Conservation (phyloP, 768 basidiomycete genomes). For the Neoboletus magnificus region DNA sequence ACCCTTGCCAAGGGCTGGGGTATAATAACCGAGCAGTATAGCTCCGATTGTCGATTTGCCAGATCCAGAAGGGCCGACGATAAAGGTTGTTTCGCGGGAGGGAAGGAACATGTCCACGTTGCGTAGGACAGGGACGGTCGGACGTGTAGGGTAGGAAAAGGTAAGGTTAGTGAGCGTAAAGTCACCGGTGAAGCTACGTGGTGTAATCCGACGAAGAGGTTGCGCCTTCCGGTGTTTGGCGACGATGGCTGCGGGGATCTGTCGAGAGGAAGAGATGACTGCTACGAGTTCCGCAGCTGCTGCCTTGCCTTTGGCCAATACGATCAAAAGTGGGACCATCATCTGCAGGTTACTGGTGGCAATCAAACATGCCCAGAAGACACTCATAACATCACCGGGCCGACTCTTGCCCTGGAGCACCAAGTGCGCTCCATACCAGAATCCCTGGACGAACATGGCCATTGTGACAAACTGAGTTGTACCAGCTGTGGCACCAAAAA, state of each 20-base stretch:
- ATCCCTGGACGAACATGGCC: conserved; percentile 93
- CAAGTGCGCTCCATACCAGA: conserved; percentile 92
- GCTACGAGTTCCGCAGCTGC: conserved; percentile 28
- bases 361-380: conserved; percentile 96
- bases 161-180: conserved; percentile 56
- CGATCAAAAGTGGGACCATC: conserved; percentile 78
- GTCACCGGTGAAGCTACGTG: conserved; percentile 65
- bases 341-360: conserved; percentile 85
- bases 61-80: conserved; percentile 75
- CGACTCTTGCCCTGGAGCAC: conserved; percentile 71
- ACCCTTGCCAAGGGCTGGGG: conserved; percentile 48
- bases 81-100: conserved; percentile 70
- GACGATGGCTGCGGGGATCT: conserved; percentile 28
- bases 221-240: conserved; percentile 14
- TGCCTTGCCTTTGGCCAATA: conserved; percentile 62
- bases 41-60: conserved; percentile 74
- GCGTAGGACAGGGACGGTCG: conserved; percentile 53
- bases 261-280: conserved; percentile 33
- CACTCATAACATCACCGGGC: conserved; percentile 86
- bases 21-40: conserved; percentile 71
- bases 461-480: conserved; percentile 79
- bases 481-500: conserved; percentile 76
- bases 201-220: conserved; percentile 62
- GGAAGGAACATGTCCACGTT: conserved; percentile 68
- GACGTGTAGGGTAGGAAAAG: conserved; percentile 74